A percentile compares a stretch with the other conserved stretches of the same genome.
These are phyloP conservation scores for Agastache rugosa DNA, from an alignment of 257 asterid species.

Conservation along the genomic window DNA sequence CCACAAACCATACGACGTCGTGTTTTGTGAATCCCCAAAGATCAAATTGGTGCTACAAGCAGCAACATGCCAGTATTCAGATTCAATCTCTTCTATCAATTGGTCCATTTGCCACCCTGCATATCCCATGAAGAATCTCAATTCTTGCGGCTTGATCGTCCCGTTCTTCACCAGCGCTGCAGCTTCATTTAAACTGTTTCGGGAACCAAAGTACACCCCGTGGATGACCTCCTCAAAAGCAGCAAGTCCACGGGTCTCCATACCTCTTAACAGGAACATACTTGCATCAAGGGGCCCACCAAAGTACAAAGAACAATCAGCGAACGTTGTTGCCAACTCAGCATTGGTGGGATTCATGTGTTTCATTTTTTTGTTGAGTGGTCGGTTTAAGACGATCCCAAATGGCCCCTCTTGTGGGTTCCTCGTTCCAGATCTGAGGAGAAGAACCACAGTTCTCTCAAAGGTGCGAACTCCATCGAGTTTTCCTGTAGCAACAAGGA, in stretches of 20 bases:
- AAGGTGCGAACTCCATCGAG: slow-evolving; percentile 89
- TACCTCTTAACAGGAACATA: slow-evolving; percentile 70
- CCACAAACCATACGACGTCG: slow-evolving; percentile 72
- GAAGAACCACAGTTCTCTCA: slow-evolving; percentile 87
- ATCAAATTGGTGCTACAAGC: slow-evolving; percentile 85
- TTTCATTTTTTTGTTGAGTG: slow-evolving; percentile 79
- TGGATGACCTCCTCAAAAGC: slow-evolving; percentile 82
- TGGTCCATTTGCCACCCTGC: slow-evolving; percentile 97
- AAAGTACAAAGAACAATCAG: slow-evolving; percentile 83
- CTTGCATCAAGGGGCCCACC: slow-evolving; percentile 99
- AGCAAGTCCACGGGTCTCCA: slow-evolving; percentile 46
- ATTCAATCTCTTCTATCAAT: slow-evolving; percentile 77
- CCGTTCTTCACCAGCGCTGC: slow-evolving; percentile 75
- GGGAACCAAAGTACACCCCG: slow-evolving; percentile 79
- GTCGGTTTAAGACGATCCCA: slow-evolving; percentile 85
- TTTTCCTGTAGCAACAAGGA: slow-evolving; percentile 91
- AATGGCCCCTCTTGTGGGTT: slow-evolving; percentile 92
- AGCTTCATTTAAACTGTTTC: slow-evolving; percentile 83
- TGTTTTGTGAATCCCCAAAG: slow-evolving; percentile 55
- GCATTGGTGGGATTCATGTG: slow-evolving; percentile 80
- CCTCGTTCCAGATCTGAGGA: slow-evolving; percentile 84
- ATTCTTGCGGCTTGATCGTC: slow-evolving; percentile 67
- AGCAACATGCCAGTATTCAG: slow-evolving; percentile 84
- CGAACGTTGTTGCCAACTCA: slow-evolving; percentile 81
- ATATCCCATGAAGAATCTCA: slow-evolving; percentile 90